A percentile compares a stretch with the other conserved stretches of the same genome.
Conservation (phyloP, 225 moss, liverwort and hornwort genomes). For the Thuidium tamariscinum region DNA sequence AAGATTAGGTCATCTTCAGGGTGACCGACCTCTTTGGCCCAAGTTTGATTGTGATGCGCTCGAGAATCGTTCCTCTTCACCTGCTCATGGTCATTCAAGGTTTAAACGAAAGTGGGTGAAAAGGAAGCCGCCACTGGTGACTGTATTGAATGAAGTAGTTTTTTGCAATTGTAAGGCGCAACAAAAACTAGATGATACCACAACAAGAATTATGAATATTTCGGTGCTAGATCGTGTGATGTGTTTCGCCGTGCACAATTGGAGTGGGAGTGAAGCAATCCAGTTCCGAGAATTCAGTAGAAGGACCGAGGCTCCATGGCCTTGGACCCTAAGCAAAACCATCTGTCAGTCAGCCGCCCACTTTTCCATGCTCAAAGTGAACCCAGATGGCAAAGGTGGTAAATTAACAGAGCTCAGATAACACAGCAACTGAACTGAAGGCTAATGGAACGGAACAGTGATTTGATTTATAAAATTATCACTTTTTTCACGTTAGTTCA, state of each 20-base stretch:
- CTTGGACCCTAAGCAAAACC: background rate
- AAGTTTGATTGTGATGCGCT: background rate
- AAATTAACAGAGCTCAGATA: background rate
- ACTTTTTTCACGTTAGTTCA: too few species aligned
- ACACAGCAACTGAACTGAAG: background rate
- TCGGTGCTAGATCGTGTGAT: background rate
- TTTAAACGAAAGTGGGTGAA: background rate
- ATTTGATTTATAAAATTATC: background rate
- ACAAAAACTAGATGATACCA: background rate
- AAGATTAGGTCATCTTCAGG: background rate
- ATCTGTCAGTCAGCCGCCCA: background rate
- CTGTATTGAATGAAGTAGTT: background rate
- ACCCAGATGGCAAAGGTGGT: background rate
- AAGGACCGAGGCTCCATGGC: background rate
- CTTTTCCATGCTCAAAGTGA: background rate
- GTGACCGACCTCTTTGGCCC: background rate
- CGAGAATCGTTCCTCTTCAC: background rate
- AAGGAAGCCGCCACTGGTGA: background rate
- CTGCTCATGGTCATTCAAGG: background rate
- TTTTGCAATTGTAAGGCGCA: background rate
- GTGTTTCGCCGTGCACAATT: background rate
- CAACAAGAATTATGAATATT: background rate
- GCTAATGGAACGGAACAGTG: background rate
- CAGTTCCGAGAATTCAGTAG: background rate
- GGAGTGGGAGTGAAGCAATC: constrained; percentile 6